Percentiles rank a stretch among this genome's conserved stretches.
phyloP scores from a whole-genome alignment of 441 rosid species.

The Rhodomyrtus psidioides region DNA sequence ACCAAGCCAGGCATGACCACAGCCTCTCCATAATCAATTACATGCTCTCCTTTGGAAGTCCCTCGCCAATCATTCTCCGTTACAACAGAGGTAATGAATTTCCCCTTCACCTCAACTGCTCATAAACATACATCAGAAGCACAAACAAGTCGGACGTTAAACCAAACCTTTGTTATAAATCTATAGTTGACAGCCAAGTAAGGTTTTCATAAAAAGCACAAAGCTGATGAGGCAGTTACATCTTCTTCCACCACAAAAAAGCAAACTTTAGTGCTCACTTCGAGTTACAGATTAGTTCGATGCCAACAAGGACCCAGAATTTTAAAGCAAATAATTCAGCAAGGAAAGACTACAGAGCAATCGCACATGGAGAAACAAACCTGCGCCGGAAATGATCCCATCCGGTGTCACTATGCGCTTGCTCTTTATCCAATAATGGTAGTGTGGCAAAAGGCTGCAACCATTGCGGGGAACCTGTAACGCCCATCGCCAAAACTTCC shows the following conservation, averaged over 20 bases:
- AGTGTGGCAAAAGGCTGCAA: constrained; percentile 66
- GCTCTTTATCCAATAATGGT: constrained; percentile 72
- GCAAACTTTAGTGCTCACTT: background rate
- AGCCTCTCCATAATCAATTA: constrained; percentile 72
- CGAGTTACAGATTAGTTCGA: background rate
- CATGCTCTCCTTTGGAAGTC: constrained; percentile 28
- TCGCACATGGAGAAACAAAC: constrained; percentile 13
- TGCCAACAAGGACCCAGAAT: background rate
- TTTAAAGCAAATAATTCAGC: background rate
- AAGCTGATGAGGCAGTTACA: background rate
- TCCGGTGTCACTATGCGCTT: constrained; percentile 62
- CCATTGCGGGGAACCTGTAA: constrained; percentile 21
- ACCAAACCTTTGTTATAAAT: background rate
- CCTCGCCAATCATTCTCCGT: constrained; percentile 58
- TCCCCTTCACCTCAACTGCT: constrained; percentile 71
- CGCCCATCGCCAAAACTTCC: background rate
- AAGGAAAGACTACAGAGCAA: background rate
- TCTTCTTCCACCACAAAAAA: background rate
- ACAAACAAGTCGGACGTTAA: background rate
- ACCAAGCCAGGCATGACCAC: constrained; percentile 91
- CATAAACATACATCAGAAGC: background rate
- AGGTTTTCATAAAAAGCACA: background rate
- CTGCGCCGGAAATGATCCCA: constrained; percentile 76
- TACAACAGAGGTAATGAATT: constrained; percentile 47
- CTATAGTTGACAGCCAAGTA: background rate